phyloP scores from a whole-genome alignment of 1,284 basidiomycete species.

The Exsudoporus floridanus region DNA sequence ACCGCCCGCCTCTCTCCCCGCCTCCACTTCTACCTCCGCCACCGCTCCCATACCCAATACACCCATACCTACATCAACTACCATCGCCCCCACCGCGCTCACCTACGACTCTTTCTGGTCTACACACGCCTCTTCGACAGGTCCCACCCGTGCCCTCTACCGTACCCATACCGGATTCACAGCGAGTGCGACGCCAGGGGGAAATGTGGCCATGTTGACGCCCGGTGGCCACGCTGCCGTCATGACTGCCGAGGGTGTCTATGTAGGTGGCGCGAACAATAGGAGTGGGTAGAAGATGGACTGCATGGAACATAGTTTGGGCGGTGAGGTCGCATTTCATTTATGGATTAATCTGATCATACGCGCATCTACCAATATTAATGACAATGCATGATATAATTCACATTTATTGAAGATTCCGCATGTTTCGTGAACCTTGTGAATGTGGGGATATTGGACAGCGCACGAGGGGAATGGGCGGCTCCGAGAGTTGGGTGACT shows the following conservation, averaged over 20 bases:
- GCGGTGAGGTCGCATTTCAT: background rate
- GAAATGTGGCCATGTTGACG: constrained; percentile 34
- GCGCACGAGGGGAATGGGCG: no score
- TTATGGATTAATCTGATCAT: constrained; percentile 28
- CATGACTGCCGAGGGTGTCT: constrained; percentile 34
- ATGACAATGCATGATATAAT: constrained; percentile 7
- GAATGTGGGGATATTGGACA: no score
- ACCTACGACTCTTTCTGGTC: constrained; percentile 73
- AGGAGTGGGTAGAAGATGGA: background rate
- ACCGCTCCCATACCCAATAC: background rate
- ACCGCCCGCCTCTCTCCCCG: background rate
- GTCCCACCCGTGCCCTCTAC: constrained; percentile 32
- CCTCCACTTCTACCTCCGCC: background rate
- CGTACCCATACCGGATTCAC: constrained; percentile 34
- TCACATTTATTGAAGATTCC: background rate
- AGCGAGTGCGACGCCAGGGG: constrained; percentile 24
- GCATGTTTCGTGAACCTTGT: no score
- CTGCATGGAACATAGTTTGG: background rate
- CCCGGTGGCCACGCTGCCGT: constrained; percentile 33
- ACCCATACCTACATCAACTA: constrained; percentile 5
- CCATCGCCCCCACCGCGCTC: constrained; percentile 32
- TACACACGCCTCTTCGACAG: constrained; percentile 41
- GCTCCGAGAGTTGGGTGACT: no score
- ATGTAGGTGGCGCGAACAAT: constrained; percentile 29
- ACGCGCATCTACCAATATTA: constrained; percentile 22